Evolutionary conservation across 768 basidiomycete genomes (phyloP).

Genomic region (Naganishia friedmannii): DNA sequence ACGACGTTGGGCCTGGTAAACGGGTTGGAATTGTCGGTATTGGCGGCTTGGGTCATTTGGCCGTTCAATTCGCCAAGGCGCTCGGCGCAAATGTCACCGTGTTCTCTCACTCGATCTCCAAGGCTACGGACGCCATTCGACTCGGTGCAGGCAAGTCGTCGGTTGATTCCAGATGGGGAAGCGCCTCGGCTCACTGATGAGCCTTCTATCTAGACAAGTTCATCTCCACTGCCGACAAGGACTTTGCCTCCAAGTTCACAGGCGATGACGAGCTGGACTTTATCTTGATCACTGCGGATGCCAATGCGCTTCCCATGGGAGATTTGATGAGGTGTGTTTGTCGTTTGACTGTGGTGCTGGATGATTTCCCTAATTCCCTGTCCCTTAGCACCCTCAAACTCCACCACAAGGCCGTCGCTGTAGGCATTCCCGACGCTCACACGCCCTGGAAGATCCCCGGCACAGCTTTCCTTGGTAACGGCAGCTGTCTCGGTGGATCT

Average conservation of each 20-base stretch:
- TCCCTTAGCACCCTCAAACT: slow-evolving; percentile 46
- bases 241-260: slow-evolving; percentile 41
- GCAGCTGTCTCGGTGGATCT: slow-evolving; percentile 1
- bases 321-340: slow-evolving; percentile 54
- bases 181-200: too few species aligned
- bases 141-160: slow-evolving; percentile 35
- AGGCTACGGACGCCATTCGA: slow-evolving; percentile 60
- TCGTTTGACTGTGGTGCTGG: too few species aligned
- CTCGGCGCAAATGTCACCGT: slow-evolving; percentile 62
- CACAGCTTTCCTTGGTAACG: slow-evolving; percentile 21
- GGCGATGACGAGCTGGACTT: slow-evolving; percentile 45
- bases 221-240: slow-evolving; percentile 40
- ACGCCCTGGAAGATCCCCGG: slow-evolving; percentile 27
- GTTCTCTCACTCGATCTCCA: slow-evolving; percentile 61
- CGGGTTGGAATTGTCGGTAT: slow-evolving; percentile 63
- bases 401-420: slow-evolving; percentile 59
- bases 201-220: slow-evolving; percentile 44
- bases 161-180: too few species aligned
- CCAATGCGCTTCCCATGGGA: slow-evolving; percentile 54
- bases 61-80: slow-evolving; percentile 57
- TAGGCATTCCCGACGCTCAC: slow-evolving; percentile 57
- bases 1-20: slow-evolving; percentile 63
- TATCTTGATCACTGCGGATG: slow-evolving; percentile 55
- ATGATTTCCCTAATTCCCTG: neutral
- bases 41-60: slow-evolving; percentile 59